Percentiles rank a stretch among this genome's conserved stretches.
phyloP scores from a whole-genome alignment of 75 land plant genomes.

The Pseudotsuga menziesii region DNA sequence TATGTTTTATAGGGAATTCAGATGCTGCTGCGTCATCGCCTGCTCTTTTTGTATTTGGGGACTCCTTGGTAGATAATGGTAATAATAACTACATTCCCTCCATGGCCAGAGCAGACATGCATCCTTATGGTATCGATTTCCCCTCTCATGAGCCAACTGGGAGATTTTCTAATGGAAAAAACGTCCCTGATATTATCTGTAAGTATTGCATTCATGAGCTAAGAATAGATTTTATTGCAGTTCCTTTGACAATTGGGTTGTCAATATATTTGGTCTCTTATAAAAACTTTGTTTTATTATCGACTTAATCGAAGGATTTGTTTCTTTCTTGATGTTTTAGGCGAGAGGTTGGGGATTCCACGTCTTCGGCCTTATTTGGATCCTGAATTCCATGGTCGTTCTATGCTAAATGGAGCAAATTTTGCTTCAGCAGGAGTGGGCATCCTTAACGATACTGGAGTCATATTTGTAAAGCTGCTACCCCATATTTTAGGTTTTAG shows the following conservation, averaged over 20 bases:
- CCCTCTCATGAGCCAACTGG: slow-evolving; percentile 1
- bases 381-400: slow-evolving; percentile 1
- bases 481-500: too few relatives aligned
- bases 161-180: slow-evolving; percentile 1
- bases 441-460: slow-evolving; percentile 51
- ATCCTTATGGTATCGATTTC: slow-evolving; percentile 25
- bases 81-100: slow-evolving; percentile 35
- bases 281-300: too few relatives aligned
- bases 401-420: slow-evolving; percentile 39
- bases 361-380: slow-evolving; percentile 29
- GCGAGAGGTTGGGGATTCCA: slow-evolving; percentile 21
- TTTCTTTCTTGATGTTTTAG: slow-evolving; percentile 1
- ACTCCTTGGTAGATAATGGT: slow-evolving; percentile 44
- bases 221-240: too few relatives aligned
- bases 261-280: too few relatives aligned
- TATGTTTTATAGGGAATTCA: too few relatives aligned
- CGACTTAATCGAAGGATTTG: too few relatives aligned
- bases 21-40: too few relatives aligned
- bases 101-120: slow-evolving; percentile 30
- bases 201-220: neutral
- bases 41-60: slow-evolving; percentile 46
- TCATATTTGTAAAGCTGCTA: slow-evolving; percentile 33
- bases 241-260: too few relatives aligned
- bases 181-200: neutral
- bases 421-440: slow-evolving; percentile 61